Evolutionary conservation across 768 basidiomycete genomes (phyloP), one percentile per base, ranked within the genome.

Genomic region (Leccinum subgranulosum): DNA sequence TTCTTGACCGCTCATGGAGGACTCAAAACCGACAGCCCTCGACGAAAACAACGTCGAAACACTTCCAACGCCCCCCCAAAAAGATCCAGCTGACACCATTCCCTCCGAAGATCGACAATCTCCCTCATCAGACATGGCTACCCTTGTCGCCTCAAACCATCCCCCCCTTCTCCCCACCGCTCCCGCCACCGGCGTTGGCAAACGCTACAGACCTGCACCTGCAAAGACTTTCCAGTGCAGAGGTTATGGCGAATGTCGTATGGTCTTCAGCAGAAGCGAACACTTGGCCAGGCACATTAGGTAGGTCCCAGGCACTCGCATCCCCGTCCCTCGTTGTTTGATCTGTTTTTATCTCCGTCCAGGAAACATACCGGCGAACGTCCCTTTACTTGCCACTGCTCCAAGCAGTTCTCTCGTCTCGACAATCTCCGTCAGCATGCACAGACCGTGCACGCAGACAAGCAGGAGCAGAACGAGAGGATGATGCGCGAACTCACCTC

Each of bases 341-440:
- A 69, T 73, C 65, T 65, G 29, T 49, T 60, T 33, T 56, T 58
- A 56, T 68, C 62, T 58, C 65, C 57, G 53, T 60, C 15, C 75
- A 98, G 95, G 64, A 98, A 98, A 82, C 96, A 98, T 74, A 98
- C 96, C 5, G 96, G 96, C 60, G 96, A 98, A 71, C 86, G 94
- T 19, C 96, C 96, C 17, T 98, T 98, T 74, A 84, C 86, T 41
- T 98, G 96, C 68, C 95, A 98, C 70, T 98, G 96, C 77, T 83
- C 86, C 12, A 95, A 96, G 73, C 88, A 95, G 63, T 98, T 98
- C 70, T 94, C 93, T 6, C 86, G 96, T 12, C 86, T 98, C 69
- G 96, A 98, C 75, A 98, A 98, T 69, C 83, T 98, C 3, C 87
- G 96, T 48, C 96, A 98, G 70, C 96, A 98, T 73, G 92, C 94